Evolutionary conservation across 2,329 filamentous ascomycete species (phyloP).

Genomic region (Xylariomycetidae sp.): DNA sequence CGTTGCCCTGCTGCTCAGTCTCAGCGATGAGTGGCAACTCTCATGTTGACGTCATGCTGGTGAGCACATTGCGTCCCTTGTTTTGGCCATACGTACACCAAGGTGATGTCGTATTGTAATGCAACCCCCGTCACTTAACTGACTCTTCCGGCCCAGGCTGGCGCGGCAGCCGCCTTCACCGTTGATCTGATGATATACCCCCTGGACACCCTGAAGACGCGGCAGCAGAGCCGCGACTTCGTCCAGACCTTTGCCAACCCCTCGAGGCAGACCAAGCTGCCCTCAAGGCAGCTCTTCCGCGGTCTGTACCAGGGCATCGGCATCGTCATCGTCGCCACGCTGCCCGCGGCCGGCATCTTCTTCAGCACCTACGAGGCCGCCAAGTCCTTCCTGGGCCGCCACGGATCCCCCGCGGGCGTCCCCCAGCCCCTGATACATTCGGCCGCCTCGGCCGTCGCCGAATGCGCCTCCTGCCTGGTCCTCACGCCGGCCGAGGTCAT

Average conservation of each 20-base stretch:
- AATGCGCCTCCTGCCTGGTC: constrained; percentile 80
- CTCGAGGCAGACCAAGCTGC: constrained; percentile 45
- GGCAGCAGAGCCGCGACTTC: constrained; percentile 76
- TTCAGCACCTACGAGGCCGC: constrained; percentile 84
- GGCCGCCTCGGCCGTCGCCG: constrained; percentile 68
- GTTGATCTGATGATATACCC: constrained; percentile 85
- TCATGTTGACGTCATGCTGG: constrained; percentile 25
- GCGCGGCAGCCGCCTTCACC: constrained; percentile 78
- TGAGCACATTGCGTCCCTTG: too few species aligned
- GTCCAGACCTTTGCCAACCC: constrained; percentile 58
- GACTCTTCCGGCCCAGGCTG: constrained; percentile 54
- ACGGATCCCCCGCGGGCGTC: constrained; percentile 43
- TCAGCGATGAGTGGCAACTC: constrained; percentile 22
- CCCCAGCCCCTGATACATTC: constrained; percentile 69
- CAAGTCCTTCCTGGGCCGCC: constrained; percentile 56
- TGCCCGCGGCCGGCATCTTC: constrained; percentile 80
- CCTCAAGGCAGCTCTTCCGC: constrained; percentile 47
- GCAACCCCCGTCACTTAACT: constrained; percentile 1
- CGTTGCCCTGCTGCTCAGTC: too few species aligned
- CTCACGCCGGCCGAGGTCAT: constrained; percentile 86
- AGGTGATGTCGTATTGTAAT: too few species aligned
- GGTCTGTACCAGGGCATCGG: constrained; percentile 86
- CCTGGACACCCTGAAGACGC: constrained; percentile 84
- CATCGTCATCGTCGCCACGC: constrained; percentile 76
- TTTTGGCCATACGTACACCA: too few species aligned